Base-by-base conservation (phyloP, 1,139 yeast species). In the Chernovozyma aurita region DNA sequence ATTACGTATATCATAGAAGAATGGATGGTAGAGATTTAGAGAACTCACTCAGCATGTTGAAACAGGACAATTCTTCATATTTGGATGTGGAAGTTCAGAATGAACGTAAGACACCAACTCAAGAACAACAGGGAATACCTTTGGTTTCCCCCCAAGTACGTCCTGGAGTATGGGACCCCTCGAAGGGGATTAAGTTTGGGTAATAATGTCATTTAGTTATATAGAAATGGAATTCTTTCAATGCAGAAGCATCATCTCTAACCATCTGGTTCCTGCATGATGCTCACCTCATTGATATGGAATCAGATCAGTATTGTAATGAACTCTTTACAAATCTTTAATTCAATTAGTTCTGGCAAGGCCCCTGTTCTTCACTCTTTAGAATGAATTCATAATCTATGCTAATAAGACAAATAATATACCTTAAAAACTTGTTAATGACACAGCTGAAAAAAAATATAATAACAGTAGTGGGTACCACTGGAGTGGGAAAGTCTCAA, bases 401-500 rank as follows among this genome's bases (percentile, higher is more conserved):
- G n/a, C n/a, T 26, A 16, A 28, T 42, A 28, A 37, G 55, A 37
- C 48, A 50, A 38, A 35, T 59, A 2, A 42, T 50, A 28, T 59
- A 57, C 43, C 24, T 50, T 21, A 54, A 48, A 37, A 59, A 55
- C 37, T 35, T 47, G 24, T 37, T 52, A 15, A 58, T 53, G 54
- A 53, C 63, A 7, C 41, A 45, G 33, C 59, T 63, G 7, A 60
- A 60, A 45, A 61, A 60, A 46, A 61, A 58, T 39, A 55, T 86
- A 9, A 71, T 85, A 22, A 78, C 86, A 21, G 78, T 86, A n/a
- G 85, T 86, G 6, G 98, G 98, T 0, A 90, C 97, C 27, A 92
- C 98, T 0, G 98, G 98, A 1, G 97, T 88, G n/a, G 98, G 98
- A 0, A 92, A 92, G 54, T 90, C 97, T 1, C 86, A 88, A 50